Evolutionary conservation across 805 yeast species (phyloP), one percentile per base, ranked within the genome.

Genomic region (Monosporozyma yasuniensis): DNA sequence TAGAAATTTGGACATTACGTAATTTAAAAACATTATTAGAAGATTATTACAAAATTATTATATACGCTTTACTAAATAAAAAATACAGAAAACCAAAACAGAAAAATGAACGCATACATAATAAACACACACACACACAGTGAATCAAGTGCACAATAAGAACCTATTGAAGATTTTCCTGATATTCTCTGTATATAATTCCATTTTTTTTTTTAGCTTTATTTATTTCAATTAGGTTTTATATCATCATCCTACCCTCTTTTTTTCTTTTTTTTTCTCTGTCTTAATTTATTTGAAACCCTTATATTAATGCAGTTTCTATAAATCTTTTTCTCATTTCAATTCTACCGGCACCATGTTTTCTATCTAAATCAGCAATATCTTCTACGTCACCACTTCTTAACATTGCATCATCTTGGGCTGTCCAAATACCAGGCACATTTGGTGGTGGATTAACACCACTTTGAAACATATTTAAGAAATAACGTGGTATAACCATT

Each of bases 351-450:
- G 57, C 50, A 39, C 75, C 75, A 54, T 73, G 77, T 49, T 72
- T 63, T 50, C 63, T 64, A 19, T 58, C 61, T 50, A 73, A 52
- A 41, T 58, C 53, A 28, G 64, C 65, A 47, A 70, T 41, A 37
- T 69, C 69, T 3, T 66, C 70, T n/a, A 60, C 65, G 39, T 63
- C 65, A 22, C 61, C 64, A 23, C 62, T 51, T 47, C 61, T 67
- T 48, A 73, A 54, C 53, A 64, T 61, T 16, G 59, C 66, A 53
- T 73, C 77, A 61, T 73, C 76, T 44, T 69, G 72, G 25, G 65
- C 56, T 2, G 75, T 72, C 77, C 77, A 73, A 42, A 73, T 68
- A 47, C 76, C 77, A n/a, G 72, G 69, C 8, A 67, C 68, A 47
- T 70, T 60, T 48, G 56, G 54, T 35, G 77, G 77, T 10, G 76